Evolutionary conservation across 306 rosid species (phyloP).

Genomic region (Phaseolus lunatus): DNA sequence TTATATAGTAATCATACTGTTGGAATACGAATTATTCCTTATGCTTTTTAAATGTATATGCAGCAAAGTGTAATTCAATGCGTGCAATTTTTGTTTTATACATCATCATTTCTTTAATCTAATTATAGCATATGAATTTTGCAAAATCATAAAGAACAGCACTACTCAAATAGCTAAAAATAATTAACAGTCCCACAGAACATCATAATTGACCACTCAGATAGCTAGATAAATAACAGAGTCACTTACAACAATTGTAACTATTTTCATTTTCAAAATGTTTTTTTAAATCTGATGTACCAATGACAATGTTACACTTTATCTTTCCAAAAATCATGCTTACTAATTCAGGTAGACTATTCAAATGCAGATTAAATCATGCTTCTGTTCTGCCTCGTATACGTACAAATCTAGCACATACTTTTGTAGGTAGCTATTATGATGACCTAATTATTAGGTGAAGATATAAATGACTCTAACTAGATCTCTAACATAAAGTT

Average conservation of each 20-base stretch:
- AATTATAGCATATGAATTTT: background rate
- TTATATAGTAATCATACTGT: background rate
- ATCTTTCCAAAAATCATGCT: background rate
- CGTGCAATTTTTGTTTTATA: background rate
- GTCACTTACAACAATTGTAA: background rate
- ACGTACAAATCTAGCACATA: background rate
- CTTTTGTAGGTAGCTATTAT: background rate
- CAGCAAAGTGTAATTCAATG: background rate
- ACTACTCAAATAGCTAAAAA: background rate
- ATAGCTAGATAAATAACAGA: background rate
- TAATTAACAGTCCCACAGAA: background rate
- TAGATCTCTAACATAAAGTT: background rate
- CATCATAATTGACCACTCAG: background rate
- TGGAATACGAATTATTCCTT: conserved; percentile 17
- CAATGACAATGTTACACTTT: background rate
- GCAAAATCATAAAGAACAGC: background rate
- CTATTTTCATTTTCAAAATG: conserved; percentile 5
- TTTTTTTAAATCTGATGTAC: no score
- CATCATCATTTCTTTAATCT: conserved; percentile 1
- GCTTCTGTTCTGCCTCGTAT: no score
- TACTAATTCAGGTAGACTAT: background rate
- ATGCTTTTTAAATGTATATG: background rate
- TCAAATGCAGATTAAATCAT: no score
- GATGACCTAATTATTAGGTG: conserved; percentile 16
- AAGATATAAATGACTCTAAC: conserved; percentile 4